Evolutionary conservation across 306 rosid species (phyloP).

Genomic region (Quercus bicolor): DNA sequence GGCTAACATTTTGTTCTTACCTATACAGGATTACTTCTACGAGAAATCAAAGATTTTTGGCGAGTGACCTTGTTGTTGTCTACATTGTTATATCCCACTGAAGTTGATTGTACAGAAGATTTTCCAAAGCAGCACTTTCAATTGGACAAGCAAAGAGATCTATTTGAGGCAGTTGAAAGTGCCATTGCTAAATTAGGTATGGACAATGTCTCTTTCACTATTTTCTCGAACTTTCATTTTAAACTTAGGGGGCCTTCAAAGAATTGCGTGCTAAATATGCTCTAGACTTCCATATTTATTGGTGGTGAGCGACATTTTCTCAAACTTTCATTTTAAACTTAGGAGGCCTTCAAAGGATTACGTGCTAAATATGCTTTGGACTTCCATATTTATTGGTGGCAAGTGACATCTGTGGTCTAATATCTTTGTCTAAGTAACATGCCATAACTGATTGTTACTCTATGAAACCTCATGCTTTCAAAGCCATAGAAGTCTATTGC

Average conservation of each 20-base stretch:
- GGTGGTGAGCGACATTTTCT: not conserved
- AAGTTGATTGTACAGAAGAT: slow-evolving; percentile 35
- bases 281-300: not conserved
- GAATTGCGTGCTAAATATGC: not conserved
- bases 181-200: slow-evolving; percentile 65
- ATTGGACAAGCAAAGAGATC: slow-evolving; percentile 38
- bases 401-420: slow-evolving; percentile 10
- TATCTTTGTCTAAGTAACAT: not conserved
- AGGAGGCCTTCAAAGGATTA: not conserved
- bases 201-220: not conserved
- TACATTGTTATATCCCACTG: slow-evolving; percentile 46
- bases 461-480: not conserved
- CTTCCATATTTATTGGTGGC: not conserved
- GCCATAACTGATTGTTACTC: not conserved
- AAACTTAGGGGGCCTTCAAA: not conserved
- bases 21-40: slow-evolving; percentile 65
- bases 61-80: slow-evolving; percentile 75
- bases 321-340: too few species aligned
- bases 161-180: slow-evolving; percentile 51
- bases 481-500: not conserved
- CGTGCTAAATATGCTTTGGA: not conserved
- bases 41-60: slow-evolving; percentile 80
- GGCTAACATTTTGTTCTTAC: slow-evolving; percentile 1
- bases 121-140: slow-evolving; percentile 27
- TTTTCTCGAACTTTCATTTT: not conserved